phyloP scores from a whole-genome alignment of 2,329 filamentous ascomycete genomes.

The Rhynchosporium secalis region DNA sequence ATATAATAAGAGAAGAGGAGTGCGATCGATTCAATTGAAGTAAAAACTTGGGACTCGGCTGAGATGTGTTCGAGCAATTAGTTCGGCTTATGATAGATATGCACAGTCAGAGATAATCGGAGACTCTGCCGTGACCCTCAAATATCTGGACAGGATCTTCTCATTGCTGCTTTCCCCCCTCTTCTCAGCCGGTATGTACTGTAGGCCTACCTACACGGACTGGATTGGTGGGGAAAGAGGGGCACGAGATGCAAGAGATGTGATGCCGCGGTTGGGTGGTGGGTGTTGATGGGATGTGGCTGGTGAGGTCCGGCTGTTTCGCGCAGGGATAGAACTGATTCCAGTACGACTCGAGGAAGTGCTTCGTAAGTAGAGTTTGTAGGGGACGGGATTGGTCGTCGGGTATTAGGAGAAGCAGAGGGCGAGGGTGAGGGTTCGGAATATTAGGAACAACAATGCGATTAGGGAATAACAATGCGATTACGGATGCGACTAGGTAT shows the following conservation, averaged over 20 bases:
- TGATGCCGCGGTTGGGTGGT: not conserved
- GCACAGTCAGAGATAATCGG: conserved; percentile 5
- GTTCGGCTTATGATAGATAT: not conserved
- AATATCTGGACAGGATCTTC: conserved; percentile 9
- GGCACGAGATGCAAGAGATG: not conserved
- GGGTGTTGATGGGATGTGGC: conserved; percentile 1
- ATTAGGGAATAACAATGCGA: not conserved
- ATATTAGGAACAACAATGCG: not conserved
- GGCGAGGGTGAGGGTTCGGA: not conserved
- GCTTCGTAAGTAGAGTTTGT: not conserved
- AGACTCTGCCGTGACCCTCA: conserved; percentile 1
- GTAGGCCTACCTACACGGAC: no score
- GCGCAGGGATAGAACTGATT: no score
- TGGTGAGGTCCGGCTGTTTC: not conserved
- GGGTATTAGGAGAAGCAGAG: not conserved
- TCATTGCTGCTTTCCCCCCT: not conserved
- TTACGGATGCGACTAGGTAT: not conserved
- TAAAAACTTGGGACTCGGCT: not conserved
- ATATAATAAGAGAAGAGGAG: not conserved
- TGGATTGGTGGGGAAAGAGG: conserved; percentile 1
- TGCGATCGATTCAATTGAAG: not conserved
- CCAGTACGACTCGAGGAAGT: no score
- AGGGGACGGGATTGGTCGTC: not conserved
- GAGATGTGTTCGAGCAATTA: not conserved
- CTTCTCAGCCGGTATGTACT: conserved; percentile 7